These are phyloP conservation scores for Phanerochaete sordida DNA, from an alignment of 768 basidiomycete genomes.

Conservation along the genomic window DNA sequence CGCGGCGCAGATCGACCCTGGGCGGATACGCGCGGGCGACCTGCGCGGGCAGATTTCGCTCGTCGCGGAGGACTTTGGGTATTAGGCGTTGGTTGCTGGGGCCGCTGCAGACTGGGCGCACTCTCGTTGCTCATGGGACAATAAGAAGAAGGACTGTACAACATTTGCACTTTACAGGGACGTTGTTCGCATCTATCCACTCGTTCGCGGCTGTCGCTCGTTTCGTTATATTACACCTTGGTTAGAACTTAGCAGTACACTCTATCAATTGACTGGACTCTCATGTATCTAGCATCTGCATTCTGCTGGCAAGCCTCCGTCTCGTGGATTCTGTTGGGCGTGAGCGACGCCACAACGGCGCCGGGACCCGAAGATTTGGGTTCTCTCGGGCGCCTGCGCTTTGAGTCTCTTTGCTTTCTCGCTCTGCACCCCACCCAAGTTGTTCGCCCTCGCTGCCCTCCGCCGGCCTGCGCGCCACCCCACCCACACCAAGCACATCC, in stretches of 20 bases:
- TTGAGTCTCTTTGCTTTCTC: too few relatives aligned
- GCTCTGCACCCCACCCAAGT: background rate
- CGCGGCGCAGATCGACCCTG: slow-evolving; percentile 55
- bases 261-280: too few relatives aligned
- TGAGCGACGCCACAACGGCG: background rate
- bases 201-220: background rate
- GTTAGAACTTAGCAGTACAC: background rate
- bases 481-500: background rate
- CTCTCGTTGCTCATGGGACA: too few relatives aligned
- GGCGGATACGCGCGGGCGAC: slow-evolving; percentile 50
- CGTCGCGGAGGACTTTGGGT: slow-evolving; percentile 67
- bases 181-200: background rate
- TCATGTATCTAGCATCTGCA: too few relatives aligned
- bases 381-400: background rate
- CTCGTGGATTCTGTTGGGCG: too few relatives aligned
- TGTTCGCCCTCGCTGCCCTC: background rate
- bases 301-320: too few relatives aligned
- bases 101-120: too few relatives aligned
- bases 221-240: background rate
- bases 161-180: background rate
- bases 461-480: background rate
- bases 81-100: too few relatives aligned
- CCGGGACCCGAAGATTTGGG: too few relatives aligned
- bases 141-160: background rate
- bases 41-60: slow-evolving; percentile 56